Base-by-base conservation (phyloP, 257 asterid genomes). In the Plectranthus barbatus region DNA sequence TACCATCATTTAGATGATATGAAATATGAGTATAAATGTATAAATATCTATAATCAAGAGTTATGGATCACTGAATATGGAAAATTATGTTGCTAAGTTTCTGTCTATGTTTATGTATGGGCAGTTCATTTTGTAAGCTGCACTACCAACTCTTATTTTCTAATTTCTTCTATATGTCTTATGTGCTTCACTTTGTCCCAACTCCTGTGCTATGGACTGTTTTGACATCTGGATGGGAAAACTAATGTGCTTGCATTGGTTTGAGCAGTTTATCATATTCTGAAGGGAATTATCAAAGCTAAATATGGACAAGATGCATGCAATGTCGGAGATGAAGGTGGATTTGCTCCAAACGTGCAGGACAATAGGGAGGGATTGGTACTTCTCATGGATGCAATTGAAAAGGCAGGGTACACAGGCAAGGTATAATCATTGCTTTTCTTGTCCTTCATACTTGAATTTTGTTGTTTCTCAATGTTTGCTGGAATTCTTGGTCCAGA, bases 231-330 rank as follows among this genome's bases (percentile, higher is more conserved):
- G 50, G 37, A 48, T 54, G 21, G 26, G 52, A 31, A 54, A 33
- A 56, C 64, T 74, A 51, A 80, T 50, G 53, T 20, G 46, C 46
- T 58, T 40, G 14, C 46, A 66, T 69, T 63, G 66, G 11, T 41
- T 48, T 5, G 52, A 50, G 72, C 96, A 89, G 99, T 93, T 62
- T 93, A 93, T 68, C 99, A 93, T 78, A 78, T 62, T 26, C 77
- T 93, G 50, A 93, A 93, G 81, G 99, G 99, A 73, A 89, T 93
- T 49, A 93, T 93, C 79, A 93, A 93, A 75, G 83, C 95, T 20
- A 93, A 93, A 73, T 93, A 93, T 31, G 99, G 99, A 40, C 99
- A 93, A 80, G 99, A 93, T 79, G 99, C 99, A 19, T 93, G 99
- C 83, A 93, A 93, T 67, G 99, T 93, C 1, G 99, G 99, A 37